Conservation (phyloP, 805 yeast species). For the Candida methanosorbosa region DNA sequence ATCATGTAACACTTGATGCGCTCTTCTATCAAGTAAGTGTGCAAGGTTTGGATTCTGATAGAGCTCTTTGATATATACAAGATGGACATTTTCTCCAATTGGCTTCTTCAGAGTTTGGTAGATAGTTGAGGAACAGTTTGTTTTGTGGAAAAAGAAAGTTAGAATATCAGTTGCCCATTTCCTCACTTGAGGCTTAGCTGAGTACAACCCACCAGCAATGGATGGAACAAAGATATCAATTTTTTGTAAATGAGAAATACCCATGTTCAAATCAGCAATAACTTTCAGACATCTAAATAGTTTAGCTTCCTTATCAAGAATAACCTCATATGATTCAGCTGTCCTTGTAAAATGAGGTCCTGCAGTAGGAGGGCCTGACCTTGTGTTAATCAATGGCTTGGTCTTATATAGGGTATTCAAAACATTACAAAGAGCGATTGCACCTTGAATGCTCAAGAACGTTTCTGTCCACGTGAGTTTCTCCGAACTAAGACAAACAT, state of each 20-base stretch:
- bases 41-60: slow-evolving; percentile 12
- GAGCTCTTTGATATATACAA: slow-evolving; percentile 18
- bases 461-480: slow-evolving; percentile 66
- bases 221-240: slow-evolving; percentile 54
- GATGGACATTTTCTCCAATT: slow-evolving; percentile 25
- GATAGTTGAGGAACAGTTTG: slow-evolving; percentile 12
- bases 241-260: slow-evolving; percentile 56
- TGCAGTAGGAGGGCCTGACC: background rate
- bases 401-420: slow-evolving; percentile 32
- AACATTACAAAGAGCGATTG: slow-evolving; percentile 73
- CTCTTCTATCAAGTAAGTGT: slow-evolving; percentile 15
- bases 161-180: slow-evolving; percentile 78
- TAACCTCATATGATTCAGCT: slow-evolving; percentile 20
- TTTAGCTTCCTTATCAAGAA: slow-evolving; percentile 61
- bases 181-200: slow-evolving; percentile 74
- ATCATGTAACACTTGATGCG: slow-evolving; percentile 16
- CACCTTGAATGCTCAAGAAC: slow-evolving; percentile 83
- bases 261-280: slow-evolving; percentile 59
- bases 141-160: slow-evolving; percentile 35
- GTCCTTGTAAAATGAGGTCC: slow-evolving; percentile 19
- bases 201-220: slow-evolving; percentile 67
- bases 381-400: slow-evolving; percentile 13
- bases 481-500: slow-evolving; percentile 90
- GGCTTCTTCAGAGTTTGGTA: slow-evolving; percentile 18
- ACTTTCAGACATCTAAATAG: slow-evolving; percentile 78